Conservation (phyloP, 2,329 filamentous ascomycete genomes). For the Xylaria sp. region DNA sequence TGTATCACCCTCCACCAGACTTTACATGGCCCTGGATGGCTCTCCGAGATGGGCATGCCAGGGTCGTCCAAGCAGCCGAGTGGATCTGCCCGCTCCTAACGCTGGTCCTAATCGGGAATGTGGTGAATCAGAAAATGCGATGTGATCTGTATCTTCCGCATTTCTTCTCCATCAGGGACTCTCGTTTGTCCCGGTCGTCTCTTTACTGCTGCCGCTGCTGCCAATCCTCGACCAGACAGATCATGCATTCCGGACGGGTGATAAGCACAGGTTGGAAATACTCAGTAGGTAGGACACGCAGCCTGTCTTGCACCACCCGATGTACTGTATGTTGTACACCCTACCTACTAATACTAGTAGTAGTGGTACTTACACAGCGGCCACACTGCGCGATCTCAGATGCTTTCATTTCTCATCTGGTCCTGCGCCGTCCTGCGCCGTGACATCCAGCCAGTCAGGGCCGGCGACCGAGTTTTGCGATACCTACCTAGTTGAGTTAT, state of each 20-base stretch:
- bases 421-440: slow-evolving; percentile 15
- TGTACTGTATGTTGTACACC: slow-evolving; percentile 22
- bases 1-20: slow-evolving; percentile 46
- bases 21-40: slow-evolving; percentile 42
- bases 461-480: slow-evolving; percentile 36
- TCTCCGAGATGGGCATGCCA: slow-evolving; percentile 44
- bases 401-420: slow-evolving; percentile 25
- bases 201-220: slow-evolving; percentile 10
- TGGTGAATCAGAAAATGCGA: slow-evolving; percentile 43
- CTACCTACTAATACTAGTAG: background rate
- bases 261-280: slow-evolving; percentile 25
- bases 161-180: slow-evolving; percentile 39
- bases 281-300: slow-evolving; percentile 24
- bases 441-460: slow-evolving; percentile 22
- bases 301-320: slow-evolving; percentile 36
- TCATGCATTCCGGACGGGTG: slow-evolving; percentile 38
- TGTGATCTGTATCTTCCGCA: slow-evolving; percentile 47
- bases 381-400: slow-evolving; percentile 39
- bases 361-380: slow-evolving; percentile 33
- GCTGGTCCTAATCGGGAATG: slow-evolving; percentile 51
- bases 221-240: slow-evolving; percentile 35
- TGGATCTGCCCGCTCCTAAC: slow-evolving; percentile 47
- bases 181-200: slow-evolving; percentile 35
- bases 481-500: slow-evolving; percentile 34
- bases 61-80: slow-evolving; percentile 40